Evolutionary conservation across 2,329 filamentous ascomycete genomes (phyloP), one percentile per base, ranked within the genome.

Genomic region (Dactylellina cionopaga): DNA sequence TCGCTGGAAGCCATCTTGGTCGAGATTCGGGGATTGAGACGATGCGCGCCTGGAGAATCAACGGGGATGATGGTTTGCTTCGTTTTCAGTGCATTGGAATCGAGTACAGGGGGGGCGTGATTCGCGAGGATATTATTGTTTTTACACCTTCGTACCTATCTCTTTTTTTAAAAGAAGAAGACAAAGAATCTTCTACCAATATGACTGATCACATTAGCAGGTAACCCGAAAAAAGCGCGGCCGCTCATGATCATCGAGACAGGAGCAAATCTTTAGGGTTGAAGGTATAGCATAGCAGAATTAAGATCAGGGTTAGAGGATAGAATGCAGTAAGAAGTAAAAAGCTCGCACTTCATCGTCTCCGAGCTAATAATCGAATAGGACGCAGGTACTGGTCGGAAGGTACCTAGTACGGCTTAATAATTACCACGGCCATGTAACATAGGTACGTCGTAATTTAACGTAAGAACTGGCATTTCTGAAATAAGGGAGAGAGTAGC

Each of bases 1-100:
- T 80, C 68, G 60, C 55, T 52, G 19, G 66, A 71, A 52, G 68
- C 62, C 60, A 68, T 75, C 11, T 17, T 47, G 52, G 22, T 56
- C 35, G 24, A 17, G 7, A 31, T 35, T 47, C 17, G 43, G 37
- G 44, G 24, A 33, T 33, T 35, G 15, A 11, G 37, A 35, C 25
- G 29, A 17, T 33, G 63, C 49, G 33, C 35, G 44, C 33, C 60
- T 64, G 39, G 27, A 33, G 15, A 35, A 37, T 31, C 22, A 51
- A 33, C n/a, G 44, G 52, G 22, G 52, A 33, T 15, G 37, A 25
- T 47, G 27, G 47, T 46, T 46, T 41, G 9, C 44, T 55, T 55
- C 37, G 31, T 62, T 39, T 46, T 65, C 31, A 65, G 49, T 31
- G 49, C 60, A 65, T 65, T 56, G 49, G 24, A 10, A 55, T 56